A percentile compares a stretch with the other conserved stretches of the same genome.
These are phyloP conservation scores for Gymnopilus dilepis DNA, from an alignment of 768 basidiomycete species.

Conservation along the genomic window DNA sequence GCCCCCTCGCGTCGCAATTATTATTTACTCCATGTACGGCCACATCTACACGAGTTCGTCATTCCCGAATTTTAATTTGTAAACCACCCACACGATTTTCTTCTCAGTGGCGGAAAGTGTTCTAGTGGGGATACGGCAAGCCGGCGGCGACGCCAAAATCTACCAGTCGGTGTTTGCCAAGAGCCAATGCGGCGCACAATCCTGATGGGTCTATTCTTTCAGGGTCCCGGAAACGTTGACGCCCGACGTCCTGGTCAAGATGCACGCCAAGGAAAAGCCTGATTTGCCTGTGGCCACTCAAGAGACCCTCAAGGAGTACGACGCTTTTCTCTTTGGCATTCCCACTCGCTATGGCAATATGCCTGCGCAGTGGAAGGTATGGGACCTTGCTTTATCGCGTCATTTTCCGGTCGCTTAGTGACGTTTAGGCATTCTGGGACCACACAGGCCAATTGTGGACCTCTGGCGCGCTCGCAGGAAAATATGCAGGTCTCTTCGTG, in stretches of 20 bases:
- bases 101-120: slow-evolving; percentile 51
- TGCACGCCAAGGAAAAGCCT: slow-evolving; percentile 67
- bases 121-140: slow-evolving; percentile 37
- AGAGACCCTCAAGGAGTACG: slow-evolving; percentile 54
- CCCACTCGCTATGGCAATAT: slow-evolving; percentile 80
- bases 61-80: background rate
- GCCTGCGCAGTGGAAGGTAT: slow-evolving; percentile 60
- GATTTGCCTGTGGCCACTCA: slow-evolving; percentile 59
- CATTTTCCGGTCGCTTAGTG: background rate
- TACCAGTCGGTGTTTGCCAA: slow-evolving; percentile 42
- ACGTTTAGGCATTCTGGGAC: slow-evolving; percentile 73
- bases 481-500: slow-evolving; percentile 77
- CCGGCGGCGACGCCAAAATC: slow-evolving; percentile 44
- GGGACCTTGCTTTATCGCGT: background rate
- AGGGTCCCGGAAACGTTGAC: slow-evolving; percentile 73
- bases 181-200: background rate
- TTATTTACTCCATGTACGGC: slow-evolving; percentile 77
- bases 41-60: slow-evolving; percentile 44
- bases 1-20: slow-evolving; percentile 63
- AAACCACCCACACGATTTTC: background rate
- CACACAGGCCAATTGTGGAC: slow-evolving; percentile 72
- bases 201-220: background rate
- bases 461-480: slow-evolving; percentile 66
- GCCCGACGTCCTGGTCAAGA: slow-evolving; percentile 57
- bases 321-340: slow-evolving; percentile 73